phyloP scores from a whole-genome alignment of 495 filamentous ascomycete species.

The Thermochaetoides thermophila region DNA sequence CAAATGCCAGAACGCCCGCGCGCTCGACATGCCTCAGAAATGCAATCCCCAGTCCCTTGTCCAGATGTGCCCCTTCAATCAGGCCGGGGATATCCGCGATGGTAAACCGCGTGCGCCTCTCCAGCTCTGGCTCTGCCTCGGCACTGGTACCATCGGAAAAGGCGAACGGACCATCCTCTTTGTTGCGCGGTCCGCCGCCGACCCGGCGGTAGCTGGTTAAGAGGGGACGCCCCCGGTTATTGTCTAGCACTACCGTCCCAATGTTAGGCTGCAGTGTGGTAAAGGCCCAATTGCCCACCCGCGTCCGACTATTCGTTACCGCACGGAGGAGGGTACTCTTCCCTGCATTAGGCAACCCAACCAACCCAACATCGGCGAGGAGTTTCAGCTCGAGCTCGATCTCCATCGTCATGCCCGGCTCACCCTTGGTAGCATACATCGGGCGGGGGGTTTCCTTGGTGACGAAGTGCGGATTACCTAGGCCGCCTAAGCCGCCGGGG shows the following conservation, averaged over 20 bases:
- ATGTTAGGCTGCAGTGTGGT: slow-evolving; percentile 90
- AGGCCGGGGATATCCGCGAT: slow-evolving; percentile 93
- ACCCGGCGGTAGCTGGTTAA: slow-evolving; percentile 16
- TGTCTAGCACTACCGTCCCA: slow-evolving; percentile 83
- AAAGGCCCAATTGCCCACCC: slow-evolving; percentile 92
- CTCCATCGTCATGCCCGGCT: slow-evolving; percentile 57
- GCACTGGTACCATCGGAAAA: slow-evolving; percentile 22
- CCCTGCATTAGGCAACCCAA: slow-evolving; percentile 89
- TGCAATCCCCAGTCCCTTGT: slow-evolving; percentile 78
- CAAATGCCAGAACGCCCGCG: slow-evolving; percentile 82
- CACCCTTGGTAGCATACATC: slow-evolving; percentile 77
- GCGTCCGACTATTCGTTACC: slow-evolving; percentile 67
- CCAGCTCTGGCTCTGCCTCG: slow-evolving; percentile 18
- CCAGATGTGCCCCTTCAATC: slow-evolving; percentile 78
- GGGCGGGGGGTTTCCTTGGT: slow-evolving; percentile 53
- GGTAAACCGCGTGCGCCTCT: slow-evolving; percentile 61
- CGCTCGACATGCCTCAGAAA: slow-evolving; percentile 92
- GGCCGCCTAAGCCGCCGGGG: slow-evolving; percentile 72
- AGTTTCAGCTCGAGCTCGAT: slow-evolving; percentile 89
- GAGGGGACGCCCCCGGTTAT: slow-evolving; percentile 50
- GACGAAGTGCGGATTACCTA: slow-evolving; percentile 88
- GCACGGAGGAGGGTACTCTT: slow-evolving; percentile 87
- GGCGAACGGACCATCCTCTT: no score
- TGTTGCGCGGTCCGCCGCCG: slow-evolving; percentile 25
- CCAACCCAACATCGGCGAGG: slow-evolving; percentile 84